Evolutionary conservation across 352 stramenopile genomes (phyloP).

Genomic region (Halophytophthora polymorphica): DNA sequence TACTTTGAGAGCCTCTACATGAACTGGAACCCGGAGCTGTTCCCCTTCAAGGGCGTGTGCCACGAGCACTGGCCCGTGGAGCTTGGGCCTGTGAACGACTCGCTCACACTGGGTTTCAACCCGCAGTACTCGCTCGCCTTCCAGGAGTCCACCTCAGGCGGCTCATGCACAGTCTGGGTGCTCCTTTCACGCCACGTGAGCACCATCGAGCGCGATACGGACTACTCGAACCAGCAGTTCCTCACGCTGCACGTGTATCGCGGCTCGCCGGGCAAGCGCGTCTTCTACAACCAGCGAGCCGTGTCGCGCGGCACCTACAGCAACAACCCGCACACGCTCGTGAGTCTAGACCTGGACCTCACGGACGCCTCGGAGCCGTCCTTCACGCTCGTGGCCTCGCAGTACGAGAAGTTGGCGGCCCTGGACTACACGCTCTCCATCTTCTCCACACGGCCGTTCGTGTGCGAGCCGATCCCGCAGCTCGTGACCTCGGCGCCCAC

Average conservation of each 20-base stretch:
- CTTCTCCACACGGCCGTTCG: slow-evolving; percentile 80
- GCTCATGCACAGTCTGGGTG: slow-evolving; percentile 83
- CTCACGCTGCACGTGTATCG: slow-evolving; percentile 91
- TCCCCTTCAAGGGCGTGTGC: slow-evolving; percentile 76
- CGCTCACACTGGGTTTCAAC: slow-evolving; percentile 91
- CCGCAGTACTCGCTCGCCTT: slow-evolving; percentile 92
- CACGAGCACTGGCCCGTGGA: slow-evolving; percentile 85
- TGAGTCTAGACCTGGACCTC: slow-evolving; percentile 82
- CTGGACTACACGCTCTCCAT: slow-evolving; percentile 88
- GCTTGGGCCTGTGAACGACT: slow-evolving; percentile 85
- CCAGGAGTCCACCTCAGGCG: slow-evolving; percentile 14
- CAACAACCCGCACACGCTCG: slow-evolving; percentile 91
- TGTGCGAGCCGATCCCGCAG: slow-evolving; percentile 50
- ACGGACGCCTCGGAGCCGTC: slow-evolving; percentile 42
- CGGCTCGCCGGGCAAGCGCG: slow-evolving; percentile 46
- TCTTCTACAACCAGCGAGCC: slow-evolving; percentile 83
- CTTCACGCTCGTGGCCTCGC: slow-evolving; percentile 89
- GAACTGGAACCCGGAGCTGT: slow-evolving; percentile 94
- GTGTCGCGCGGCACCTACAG: slow-evolving; percentile 87
- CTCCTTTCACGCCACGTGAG: slow-evolving; percentile 92
- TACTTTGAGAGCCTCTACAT: slow-evolving; percentile 95
- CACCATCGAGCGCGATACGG: slow-evolving; percentile 59
- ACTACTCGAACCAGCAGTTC: slow-evolving; percentile 66
- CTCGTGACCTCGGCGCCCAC: slow-evolving; percentile 32
- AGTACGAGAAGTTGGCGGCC: slow-evolving; percentile 90